Conservation (phyloP, 345 rosid species). For the Arabis hirsuta region DNA sequence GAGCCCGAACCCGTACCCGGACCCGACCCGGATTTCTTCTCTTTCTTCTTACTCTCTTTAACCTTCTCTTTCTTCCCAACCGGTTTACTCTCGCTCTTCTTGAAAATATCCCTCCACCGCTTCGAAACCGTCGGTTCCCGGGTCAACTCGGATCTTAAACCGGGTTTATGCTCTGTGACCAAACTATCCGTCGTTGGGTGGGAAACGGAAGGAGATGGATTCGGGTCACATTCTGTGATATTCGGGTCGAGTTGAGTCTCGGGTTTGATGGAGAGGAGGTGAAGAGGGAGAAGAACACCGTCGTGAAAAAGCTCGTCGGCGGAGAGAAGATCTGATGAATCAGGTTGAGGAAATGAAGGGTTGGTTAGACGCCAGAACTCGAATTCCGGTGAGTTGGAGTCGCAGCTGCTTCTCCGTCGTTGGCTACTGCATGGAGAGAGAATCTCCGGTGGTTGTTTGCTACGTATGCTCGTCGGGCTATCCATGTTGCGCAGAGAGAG, state of each 20-base stretch:
- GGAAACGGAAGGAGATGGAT: constrained; percentile 9
- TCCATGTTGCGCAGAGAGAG: constrained; percentile 44
- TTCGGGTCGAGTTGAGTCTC: constrained; percentile 29
- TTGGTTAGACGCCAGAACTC: constrained; percentile 72
- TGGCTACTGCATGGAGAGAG: constrained; percentile 42
- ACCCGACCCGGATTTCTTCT: constrained; percentile 45
- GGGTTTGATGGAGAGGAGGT: constrained; percentile 43
- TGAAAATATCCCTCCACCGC: constrained; percentile 76
- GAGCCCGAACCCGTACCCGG: constrained; percentile 41
- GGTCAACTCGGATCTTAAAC: constrained; percentile 33
- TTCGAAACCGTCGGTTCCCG: constrained; percentile 51
- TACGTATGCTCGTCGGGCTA: constrained; percentile 37
- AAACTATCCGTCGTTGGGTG: background rate
- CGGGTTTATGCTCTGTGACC: constrained; percentile 32
- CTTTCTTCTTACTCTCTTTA: constrained; percentile 36
- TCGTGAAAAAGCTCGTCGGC: constrained; percentile 81
- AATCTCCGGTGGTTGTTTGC: constrained; percentile 39
- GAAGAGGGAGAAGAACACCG: constrained; percentile 73
- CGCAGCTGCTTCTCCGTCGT: constrained; percentile 45
- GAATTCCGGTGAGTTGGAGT: constrained; percentile 65
- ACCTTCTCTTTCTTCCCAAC: constrained; percentile 51
- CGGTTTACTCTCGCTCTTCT: constrained; percentile 52
- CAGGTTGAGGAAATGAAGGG: constrained; percentile 50
- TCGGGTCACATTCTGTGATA: constrained; percentile 30
- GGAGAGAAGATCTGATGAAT: constrained; percentile 52